Conservation (phyloP, 208 protist genomes). For the Lotmaria passim region DNA sequence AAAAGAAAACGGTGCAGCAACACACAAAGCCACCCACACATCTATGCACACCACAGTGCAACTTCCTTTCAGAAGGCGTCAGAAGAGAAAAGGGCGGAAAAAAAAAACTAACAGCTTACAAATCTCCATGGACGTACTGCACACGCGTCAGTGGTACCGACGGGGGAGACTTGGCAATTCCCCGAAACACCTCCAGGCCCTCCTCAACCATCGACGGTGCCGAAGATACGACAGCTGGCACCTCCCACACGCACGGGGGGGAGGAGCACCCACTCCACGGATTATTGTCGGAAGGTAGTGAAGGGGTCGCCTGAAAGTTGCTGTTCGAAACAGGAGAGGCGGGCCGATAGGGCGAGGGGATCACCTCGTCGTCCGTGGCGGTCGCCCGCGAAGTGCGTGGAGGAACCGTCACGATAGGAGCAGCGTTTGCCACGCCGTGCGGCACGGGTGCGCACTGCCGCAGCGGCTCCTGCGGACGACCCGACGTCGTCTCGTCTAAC, state of each 20-base stretch:
- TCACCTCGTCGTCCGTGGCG: neutral
- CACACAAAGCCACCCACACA: too few relatives aligned
- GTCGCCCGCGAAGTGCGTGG: neutral
- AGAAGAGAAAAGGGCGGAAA: too few relatives aligned
- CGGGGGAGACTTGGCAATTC: neutral
- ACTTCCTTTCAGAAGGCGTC: too few relatives aligned
- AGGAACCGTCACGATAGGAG: neutral
- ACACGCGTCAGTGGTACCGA: slow-evolving; percentile 7
- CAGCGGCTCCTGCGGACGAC: neutral
- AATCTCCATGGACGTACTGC: slow-evolving; percentile 20
- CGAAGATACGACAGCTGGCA: neutral
- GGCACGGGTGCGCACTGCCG: neutral
- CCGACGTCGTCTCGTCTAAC: neutral
- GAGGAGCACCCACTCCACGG: slow-evolving; percentile 9
- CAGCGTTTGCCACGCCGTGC: neutral
- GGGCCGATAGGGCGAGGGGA: slow-evolving; percentile 19
- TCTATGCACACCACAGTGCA: too few relatives aligned
- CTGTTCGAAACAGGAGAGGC: neutral
- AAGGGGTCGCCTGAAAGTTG: neutral
- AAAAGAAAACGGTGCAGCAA: too few relatives aligned
- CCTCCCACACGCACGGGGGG: neutral
- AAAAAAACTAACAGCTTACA: neutral
- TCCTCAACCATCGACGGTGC: slow-evolving; percentile 5
- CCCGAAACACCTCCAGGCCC: slow-evolving; percentile 1
- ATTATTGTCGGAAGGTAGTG: neutral